Percentiles rank a stretch among this genome's conserved stretches.
These are phyloP conservation scores for Candida adriatica DNA, from an alignment of 805 yeast genomes.

Conservation along the genomic window DNA sequence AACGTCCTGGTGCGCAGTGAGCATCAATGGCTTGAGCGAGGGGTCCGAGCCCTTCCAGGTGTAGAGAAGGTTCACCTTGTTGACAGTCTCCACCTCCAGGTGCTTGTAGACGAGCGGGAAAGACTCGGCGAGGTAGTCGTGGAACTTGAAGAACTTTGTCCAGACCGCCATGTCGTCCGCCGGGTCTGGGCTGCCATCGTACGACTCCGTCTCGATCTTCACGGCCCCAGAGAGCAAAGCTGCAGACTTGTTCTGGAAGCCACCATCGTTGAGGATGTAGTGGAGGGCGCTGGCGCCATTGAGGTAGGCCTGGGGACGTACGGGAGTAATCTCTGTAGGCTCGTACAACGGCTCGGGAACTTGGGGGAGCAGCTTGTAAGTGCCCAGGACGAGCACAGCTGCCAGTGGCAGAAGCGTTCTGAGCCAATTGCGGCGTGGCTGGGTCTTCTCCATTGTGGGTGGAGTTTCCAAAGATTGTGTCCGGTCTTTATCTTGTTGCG, in stretches of 20 bases:
- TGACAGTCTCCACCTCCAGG: slow-evolving; percentile 50
- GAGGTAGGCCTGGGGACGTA: slow-evolving; percentile 1
- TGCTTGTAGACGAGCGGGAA: slow-evolving; percentile 49
- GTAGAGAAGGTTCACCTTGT: slow-evolving; percentile 56
- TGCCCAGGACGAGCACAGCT: no score
- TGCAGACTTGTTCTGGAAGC: slow-evolving; percentile 34
- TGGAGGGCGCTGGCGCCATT: slow-evolving; percentile 16
- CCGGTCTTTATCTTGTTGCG: no score
- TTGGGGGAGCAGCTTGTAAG: no score
- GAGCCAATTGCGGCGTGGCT: no score
- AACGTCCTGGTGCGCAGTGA: slow-evolving; percentile 79
- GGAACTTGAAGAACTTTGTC: slow-evolving; percentile 31
- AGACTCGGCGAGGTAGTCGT: slow-evolving; percentile 41
- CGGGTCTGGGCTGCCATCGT: slow-evolving; percentile 40
- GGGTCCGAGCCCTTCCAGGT: slow-evolving; percentile 54
- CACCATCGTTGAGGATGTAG: slow-evolving; percentile 27
- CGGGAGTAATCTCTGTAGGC: background rate
- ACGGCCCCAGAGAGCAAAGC: slow-evolving; percentile 38
- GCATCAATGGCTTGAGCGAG: slow-evolving; percentile 52
- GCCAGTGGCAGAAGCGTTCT: no score
- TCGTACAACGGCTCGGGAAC: no score
- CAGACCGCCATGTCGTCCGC: slow-evolving; percentile 27
- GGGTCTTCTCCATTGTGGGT: no score
- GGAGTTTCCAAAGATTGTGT: no score
- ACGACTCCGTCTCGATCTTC: slow-evolving; percentile 55